Conservation (phyloP, 1,284 basidiomycete genomes). For the Cutaneotrichosporon cutaneum region DNA sequence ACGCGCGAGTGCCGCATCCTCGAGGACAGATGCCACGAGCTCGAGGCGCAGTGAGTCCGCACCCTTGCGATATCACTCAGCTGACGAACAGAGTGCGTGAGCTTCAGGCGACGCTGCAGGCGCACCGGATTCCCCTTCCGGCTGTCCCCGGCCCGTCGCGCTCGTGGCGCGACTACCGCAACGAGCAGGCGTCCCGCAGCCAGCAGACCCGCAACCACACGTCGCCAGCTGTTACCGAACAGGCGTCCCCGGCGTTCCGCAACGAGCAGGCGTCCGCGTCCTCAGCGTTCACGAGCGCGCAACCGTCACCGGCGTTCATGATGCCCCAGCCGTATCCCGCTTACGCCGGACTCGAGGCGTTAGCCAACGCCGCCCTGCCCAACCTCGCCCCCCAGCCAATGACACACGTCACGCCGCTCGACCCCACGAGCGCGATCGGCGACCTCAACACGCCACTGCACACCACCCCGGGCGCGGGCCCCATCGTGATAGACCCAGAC, state of each 20-base stretch:
- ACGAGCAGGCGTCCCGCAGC: neutral
- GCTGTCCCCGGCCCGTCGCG: neutral
- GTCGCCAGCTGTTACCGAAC: neutral
- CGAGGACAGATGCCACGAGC: constrained; percentile 2
- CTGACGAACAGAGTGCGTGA: constrained; percentile 10
- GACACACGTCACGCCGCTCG: neutral
- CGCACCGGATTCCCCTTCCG: constrained; percentile 6
- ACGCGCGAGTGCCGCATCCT: constrained; percentile 1
- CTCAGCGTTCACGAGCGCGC: neutral
- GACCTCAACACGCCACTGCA: constrained; percentile 7
- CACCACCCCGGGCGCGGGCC: neutral
- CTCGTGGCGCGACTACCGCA: neutral
- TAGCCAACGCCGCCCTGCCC: constrained; percentile 7
- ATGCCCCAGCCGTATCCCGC: neutral
- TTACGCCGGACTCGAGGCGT: neutral
- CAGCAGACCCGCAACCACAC: neutral
- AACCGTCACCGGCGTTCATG: neutral
- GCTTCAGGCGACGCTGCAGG: constrained; percentile 8
- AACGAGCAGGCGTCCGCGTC: neutral
- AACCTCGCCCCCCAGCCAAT: neutral
- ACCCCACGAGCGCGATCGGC: constrained; percentile 4
- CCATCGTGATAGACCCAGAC: neutral
- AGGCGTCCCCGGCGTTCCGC: too few species aligned
- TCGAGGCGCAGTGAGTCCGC: constrained; percentile 12
- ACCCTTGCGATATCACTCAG: neutral